Evolutionary conservation across 441 rosid genomes (phyloP).

Genomic region (Gossypium davidsonii): DNA sequence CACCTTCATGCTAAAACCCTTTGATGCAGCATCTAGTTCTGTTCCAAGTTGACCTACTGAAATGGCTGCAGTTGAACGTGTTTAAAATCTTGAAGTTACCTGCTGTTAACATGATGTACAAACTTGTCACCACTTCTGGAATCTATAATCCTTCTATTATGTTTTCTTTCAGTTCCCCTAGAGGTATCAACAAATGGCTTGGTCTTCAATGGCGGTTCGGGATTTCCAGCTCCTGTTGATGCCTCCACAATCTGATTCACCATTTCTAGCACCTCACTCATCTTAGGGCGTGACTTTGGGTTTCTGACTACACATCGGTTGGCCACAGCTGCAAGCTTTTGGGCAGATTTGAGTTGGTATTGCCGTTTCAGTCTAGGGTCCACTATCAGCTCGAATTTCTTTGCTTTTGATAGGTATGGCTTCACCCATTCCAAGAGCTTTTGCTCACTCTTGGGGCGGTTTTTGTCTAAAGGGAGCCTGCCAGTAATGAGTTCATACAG

Average conservation of each 20-base stretch:
- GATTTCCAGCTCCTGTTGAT: constrained; percentile 30
- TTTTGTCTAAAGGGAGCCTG: constrained; percentile 69
- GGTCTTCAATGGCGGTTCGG: constrained; percentile 37
- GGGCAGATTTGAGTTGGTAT: constrained; percentile 42
- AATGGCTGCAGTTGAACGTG: background rate
- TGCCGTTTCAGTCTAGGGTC: constrained; percentile 72
- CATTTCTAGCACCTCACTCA: constrained; percentile 88
- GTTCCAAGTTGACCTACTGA: background rate
- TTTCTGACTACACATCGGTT: constrained; percentile 65
- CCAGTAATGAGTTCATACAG: constrained; percentile 89
- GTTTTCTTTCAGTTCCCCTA: constrained; percentile 18
- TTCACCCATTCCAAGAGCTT: constrained; percentile 86
- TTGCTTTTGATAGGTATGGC: constrained; percentile 58
- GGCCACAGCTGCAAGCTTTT: constrained; percentile 63
- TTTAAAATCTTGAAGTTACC: background rate
- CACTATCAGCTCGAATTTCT: constrained; percentile 47
- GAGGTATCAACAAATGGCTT: constrained; percentile 20
- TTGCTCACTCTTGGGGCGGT: constrained; percentile 74
- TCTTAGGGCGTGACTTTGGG: constrained; percentile 75
- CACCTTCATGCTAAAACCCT: background rate
- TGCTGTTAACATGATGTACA: constrained; percentile 34
- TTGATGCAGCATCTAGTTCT: background rate
- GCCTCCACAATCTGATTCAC: constrained; percentile 44
- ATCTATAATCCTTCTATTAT: constrained; percentile 33
- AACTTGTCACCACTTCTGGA: constrained; percentile 22